Evolutionary conservation across 257 asterid species (phyloP), one percentile per base, ranked within the genome.

Genomic region (Nicotiana tabacum): DNA sequence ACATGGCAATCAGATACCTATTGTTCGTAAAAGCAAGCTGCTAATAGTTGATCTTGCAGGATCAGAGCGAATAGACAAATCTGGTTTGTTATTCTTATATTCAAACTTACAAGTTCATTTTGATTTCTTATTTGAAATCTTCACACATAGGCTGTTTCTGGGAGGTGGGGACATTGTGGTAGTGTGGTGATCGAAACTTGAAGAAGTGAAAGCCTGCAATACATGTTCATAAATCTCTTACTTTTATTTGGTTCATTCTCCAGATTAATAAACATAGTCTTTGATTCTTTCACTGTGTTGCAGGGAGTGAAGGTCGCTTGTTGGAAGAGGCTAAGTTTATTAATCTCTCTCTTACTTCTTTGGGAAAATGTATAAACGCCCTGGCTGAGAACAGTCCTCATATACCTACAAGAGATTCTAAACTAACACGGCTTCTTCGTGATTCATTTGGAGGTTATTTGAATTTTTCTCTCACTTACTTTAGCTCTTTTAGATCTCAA

Each of bases 31-130:
- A 89, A 95, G 98, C 95, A 95, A 95, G 92, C 85, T 93, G 83
- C 90, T 95, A 83, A 87, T 95, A 70, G 98, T 95, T 84, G 98
- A 95, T 90, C 98, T 95, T 84, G 98, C 98, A 70, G 98, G 98
- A 88, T 95, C 98, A 39, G 98, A 95, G 87, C 90, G 98, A 84
- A 30, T 92, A 10, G 91, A 91, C 68, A 95, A 95, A 91, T 93
- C 98, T 86, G 98, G 98, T 95, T 85, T 82, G 87, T 80, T 77
- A 51, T 76, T 76, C n/a, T 76, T 15, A 51, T 37, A 32, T 66
- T 32, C 80, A 51, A 61, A 51, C 64, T 76, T 15, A 29, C 15
- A 15, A 29, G 64, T 51, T 51, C 64, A 2, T 76, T 74, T 76
- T 48, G 9, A 51, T 24, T 76, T 76, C 43, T 15, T 76, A 7